Evolutionary conservation across 768 basidiomycete species (phyloP), one percentile per base, ranked within the genome.

Genomic region (Sistotremastrum niveocremeum): DNA sequence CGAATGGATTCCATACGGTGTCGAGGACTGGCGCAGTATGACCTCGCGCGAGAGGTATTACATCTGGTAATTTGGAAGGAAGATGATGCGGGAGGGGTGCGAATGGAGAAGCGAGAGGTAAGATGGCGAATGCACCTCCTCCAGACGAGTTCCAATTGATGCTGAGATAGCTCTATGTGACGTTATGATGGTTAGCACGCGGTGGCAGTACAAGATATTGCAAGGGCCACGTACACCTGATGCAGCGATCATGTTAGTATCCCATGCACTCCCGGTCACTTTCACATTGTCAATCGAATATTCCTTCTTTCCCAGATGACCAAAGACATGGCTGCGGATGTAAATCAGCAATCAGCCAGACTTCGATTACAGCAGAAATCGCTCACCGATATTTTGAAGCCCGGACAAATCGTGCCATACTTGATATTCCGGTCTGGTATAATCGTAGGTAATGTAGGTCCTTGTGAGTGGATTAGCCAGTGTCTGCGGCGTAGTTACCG

Each of bases 1-100:
- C 81, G 61, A 94, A 89, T 0, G 91, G 93, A 0, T 85, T 88
- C 90, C 91, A 98, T 57, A 85, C 87, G 0, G 94, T 98, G 64
- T 98, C 94, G 35, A 98, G 83, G 32, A 89, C 84, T 29, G 84
- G 68, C 2, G 79, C 84, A 1, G 81, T 80, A 62, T 87, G 84
- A 32, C 82, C 85, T 46, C 94, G 81, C 11, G 88, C 89, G 46
- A 98, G 74, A 1, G 95, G 95, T 37, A 97, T 71, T 51, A 83
- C 77, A 59, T 99, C 95, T 2, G 93, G 95, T 12, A 97, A 72
- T 63, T 87, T 93, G 59, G 73, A 69, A 5, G 81, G 77, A 56
- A 93, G 65, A 40, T 54, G 65, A 54, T 65, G 64, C 3, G 69
- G 66, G 42, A 70, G 66, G 0, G 69, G 61, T 39, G 64, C 64